Percentiles rank a stretch among this genome's conserved stretches.
phyloP scores from a whole-genome alignment of 768 basidiomycete species.

The Udeniomyces megalosporus region DNA sequence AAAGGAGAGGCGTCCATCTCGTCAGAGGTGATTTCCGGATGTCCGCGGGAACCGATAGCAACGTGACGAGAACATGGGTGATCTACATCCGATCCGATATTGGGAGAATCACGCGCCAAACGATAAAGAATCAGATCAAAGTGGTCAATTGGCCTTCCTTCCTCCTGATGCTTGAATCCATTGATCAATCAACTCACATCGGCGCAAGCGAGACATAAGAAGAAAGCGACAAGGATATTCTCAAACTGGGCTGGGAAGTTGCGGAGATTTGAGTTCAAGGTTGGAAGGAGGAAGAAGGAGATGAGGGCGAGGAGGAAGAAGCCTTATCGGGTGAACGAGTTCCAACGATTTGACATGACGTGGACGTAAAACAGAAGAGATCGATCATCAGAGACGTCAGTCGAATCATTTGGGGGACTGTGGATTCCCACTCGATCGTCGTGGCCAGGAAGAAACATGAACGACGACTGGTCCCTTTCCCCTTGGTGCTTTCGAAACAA shows the following conservation, averaged over 20 bases:
- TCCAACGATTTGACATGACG: too few relatives aligned
- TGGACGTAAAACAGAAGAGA: too few relatives aligned
- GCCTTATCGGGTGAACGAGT: slow-evolving; percentile 13
- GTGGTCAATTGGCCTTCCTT: not conserved
- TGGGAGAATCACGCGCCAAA: too few relatives aligned
- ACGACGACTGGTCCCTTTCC: not conserved
- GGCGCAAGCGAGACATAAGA: slow-evolving; percentile 26
- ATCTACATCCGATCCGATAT: too few relatives aligned
- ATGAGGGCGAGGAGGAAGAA: slow-evolving; percentile 27
- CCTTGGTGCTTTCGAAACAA: not conserved
- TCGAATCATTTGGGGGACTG: not conserved
- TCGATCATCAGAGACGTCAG: not conserved
- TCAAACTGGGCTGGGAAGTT: slow-evolving; percentile 18
- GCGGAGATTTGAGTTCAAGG: slow-evolving; percentile 17
- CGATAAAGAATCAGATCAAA: slow-evolving; percentile 17
- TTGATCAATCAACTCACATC: slow-evolving; percentile 18
- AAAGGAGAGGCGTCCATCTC: slow-evolving; percentile 24
- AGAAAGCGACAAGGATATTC: slow-evolving; percentile 23
- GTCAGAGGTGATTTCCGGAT: slow-evolving; percentile 17
- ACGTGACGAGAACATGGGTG: slow-evolving; percentile 19
- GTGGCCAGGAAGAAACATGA: not conserved
- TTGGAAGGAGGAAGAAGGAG: slow-evolving; percentile 22
- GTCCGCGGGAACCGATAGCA: slow-evolving; percentile 23
- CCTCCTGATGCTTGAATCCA: too few relatives aligned
- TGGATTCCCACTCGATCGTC: not conserved